Percentiles rank a stretch among this genome's conserved stretches.
Conservation (phyloP, 257 asterid genomes). For the Handroanthus guayacan region DNA sequence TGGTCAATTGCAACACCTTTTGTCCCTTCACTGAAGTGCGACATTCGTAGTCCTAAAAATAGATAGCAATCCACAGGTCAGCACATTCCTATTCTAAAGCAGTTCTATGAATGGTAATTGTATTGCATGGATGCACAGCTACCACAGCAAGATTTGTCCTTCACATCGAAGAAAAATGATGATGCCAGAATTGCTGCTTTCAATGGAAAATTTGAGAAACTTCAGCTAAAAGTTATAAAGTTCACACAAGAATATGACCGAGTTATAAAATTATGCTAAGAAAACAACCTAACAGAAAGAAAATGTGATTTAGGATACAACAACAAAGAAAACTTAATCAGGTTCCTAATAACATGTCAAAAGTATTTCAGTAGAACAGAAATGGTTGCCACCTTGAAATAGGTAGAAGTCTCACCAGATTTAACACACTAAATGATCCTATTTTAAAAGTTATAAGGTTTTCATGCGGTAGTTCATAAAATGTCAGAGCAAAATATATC, state of each 20-base stretch:
- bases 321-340: not conserved
- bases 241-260: not conserved
- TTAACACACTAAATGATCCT: not conserved
- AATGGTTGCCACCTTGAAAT: not conserved
- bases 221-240: not conserved
- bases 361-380: not conserved
- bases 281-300: not conserved
- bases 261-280: not conserved
- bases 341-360: not conserved
- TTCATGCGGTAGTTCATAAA: not conserved
- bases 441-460: not conserved
- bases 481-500: conserved; percentile 1
- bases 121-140: not conserved
- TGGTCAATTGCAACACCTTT: conserved; percentile 66
- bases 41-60: conserved; percentile 79
- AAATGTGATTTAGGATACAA: not conserved
- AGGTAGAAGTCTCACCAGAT: not conserved
- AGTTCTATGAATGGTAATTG: not conserved
- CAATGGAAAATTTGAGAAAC: not conserved
- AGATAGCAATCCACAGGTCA: conserved; percentile 29
- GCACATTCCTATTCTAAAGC: not conserved
- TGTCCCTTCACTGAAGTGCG: conserved; percentile 74
- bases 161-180: not conserved
- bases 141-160: not conserved
- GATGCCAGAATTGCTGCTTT: not conserved